phyloP scores from a whole-genome alignment of 805 yeast species.

The Candida boidinii region DNA sequence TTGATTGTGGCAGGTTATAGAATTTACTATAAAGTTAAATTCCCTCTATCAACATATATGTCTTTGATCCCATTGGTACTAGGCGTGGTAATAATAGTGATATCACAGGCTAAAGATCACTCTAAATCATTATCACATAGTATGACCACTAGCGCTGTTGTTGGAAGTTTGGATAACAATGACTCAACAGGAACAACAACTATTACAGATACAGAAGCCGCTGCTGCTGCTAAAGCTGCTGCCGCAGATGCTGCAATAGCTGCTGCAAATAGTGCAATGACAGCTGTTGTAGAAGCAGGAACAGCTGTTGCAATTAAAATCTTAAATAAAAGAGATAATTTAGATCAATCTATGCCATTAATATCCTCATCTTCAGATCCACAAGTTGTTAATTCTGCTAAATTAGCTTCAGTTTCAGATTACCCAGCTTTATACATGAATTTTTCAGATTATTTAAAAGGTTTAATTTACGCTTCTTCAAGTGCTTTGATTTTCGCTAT shows the following conservation, averaged over 20 bases:
- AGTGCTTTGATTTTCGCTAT: slow-evolving; percentile 73
- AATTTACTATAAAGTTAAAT: slow-evolving; percentile 37
- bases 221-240: slow-evolving; percentile 1
- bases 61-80: slow-evolving; percentile 42
- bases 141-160: too few relatives aligned
- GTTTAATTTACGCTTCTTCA: slow-evolving; percentile 58
- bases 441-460: slow-evolving; percentile 34
- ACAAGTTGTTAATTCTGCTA: too few relatives aligned
- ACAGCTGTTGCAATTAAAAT: too few relatives aligned
- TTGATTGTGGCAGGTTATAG: slow-evolving; percentile 51
- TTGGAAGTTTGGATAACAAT: too few relatives aligned
- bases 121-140: too few relatives aligned
- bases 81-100: slow-evolving; percentile 45
- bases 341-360: too few relatives aligned
- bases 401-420: too few relatives aligned
- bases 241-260: slow-evolving; percentile 1
- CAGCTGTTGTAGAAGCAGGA: too few relatives aligned
- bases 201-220: slow-evolving; percentile 4
- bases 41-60: slow-evolving; percentile 41
- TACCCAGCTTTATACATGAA: slow-evolving; percentile 4
- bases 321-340: too few relatives aligned
- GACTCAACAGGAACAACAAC: too few relatives aligned
- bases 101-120: slow-evolving; percentile 18
- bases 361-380: neutral
- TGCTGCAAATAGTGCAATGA: slow-evolving; percentile 1